Base-by-base conservation (phyloP, 2,329 filamentous ascomycete species). In the Alternaria novae-zelandiae region DNA sequence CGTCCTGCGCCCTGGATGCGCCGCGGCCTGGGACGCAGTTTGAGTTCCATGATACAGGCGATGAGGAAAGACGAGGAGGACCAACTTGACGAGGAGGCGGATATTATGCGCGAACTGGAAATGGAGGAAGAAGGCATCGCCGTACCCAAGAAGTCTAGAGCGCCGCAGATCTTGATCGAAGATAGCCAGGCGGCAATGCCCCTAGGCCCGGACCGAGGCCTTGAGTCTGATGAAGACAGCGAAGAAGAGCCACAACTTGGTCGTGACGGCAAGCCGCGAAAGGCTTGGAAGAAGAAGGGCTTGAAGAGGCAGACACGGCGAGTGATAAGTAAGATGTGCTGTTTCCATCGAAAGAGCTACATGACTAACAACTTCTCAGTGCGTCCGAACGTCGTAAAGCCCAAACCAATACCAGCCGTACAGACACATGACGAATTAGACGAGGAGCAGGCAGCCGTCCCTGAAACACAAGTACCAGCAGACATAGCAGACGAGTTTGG, bases 271-370 rank as follows among this genome's bases (percentile, higher is more conserved):
- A 83, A 86, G 65, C 89, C 89, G 3, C 77, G 89, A 41, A 87
- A 85, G 57, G 80, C 87, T 2, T 95, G 87, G 83, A 95, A 94
- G 84, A 96, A 96, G 86, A 92, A 92, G 82, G 92, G 91, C 0
- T 87, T 92, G 76, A 96, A 96, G 83, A 85, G 92, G 64, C 93
- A 91, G 59, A 95, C 92, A 4, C 85, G 89, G 65, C 83, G 85
- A 51, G 85, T 87, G 59, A 93, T 89, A 63, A 92, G 77, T 78
- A 66, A 68, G 71, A 67, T 53, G 21, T 28, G 47, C 5, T 32
- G n/a, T 23, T 23, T 45, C 6, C 3, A 43, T 17, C n/a, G 32
- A 47, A 15, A n/a, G 43, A 44, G 25, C 30, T 41, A 32, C 53
- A 47, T 21, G 6, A 36, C 72, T 79, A 70, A 79, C 59, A 23